Conservation (phyloP, 2,329 filamentous ascomycete species). For the Fusarium clavum region DNA sequence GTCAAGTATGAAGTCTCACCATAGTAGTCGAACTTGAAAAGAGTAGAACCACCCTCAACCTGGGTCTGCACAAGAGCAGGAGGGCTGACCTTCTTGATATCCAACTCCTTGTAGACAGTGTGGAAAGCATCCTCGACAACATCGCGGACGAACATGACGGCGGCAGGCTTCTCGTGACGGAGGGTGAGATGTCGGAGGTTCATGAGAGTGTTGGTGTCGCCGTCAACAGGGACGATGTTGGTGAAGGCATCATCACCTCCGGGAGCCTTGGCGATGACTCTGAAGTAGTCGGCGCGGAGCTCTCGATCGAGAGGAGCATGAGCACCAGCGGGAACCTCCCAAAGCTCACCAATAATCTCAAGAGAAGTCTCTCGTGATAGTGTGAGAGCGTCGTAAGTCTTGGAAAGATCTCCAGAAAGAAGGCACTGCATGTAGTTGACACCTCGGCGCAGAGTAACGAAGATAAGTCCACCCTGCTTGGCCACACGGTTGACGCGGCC, state of each 20-base stretch:
- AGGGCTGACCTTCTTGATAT: slow-evolving; percentile 85
- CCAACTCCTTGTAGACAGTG: slow-evolving; percentile 79
- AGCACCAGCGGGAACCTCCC: slow-evolving; percentile 81
- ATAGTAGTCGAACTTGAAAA: slow-evolving; percentile 92
- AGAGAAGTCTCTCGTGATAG: slow-evolving; percentile 90
- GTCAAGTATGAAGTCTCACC: slow-evolving; percentile 92
- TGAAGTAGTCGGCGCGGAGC: slow-evolving; percentile 90
- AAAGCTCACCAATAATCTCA: slow-evolving; percentile 85
- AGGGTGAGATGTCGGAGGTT: slow-evolving; percentile 88
- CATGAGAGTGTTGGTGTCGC: slow-evolving; percentile 65
- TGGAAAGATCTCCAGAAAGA: slow-evolving; percentile 75
- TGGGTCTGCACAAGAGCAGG: slow-evolving; percentile 95
- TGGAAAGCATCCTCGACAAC: slow-evolving; percentile 85
- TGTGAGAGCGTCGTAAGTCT: slow-evolving; percentile 91
- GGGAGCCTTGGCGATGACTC: slow-evolving; percentile 76
- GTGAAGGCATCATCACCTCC: slow-evolving; percentile 92
- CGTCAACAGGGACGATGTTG: slow-evolving; percentile 67
- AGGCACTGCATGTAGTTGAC: slow-evolving; percentile 75
- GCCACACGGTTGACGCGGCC: slow-evolving; percentile 86
- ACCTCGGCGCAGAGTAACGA: slow-evolving; percentile 85
- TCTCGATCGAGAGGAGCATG: slow-evolving; percentile 87
- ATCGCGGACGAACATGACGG: slow-evolving; percentile 87
- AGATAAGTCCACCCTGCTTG: slow-evolving; percentile 85
- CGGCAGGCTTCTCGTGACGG: slow-evolving; percentile 84
- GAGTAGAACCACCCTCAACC: slow-evolving; percentile 90